Percentiles rank a stretch among this genome's conserved stretches.
Conservation (phyloP, 1,284 basidiomycete species). For the Trametes hirsuta region DNA sequence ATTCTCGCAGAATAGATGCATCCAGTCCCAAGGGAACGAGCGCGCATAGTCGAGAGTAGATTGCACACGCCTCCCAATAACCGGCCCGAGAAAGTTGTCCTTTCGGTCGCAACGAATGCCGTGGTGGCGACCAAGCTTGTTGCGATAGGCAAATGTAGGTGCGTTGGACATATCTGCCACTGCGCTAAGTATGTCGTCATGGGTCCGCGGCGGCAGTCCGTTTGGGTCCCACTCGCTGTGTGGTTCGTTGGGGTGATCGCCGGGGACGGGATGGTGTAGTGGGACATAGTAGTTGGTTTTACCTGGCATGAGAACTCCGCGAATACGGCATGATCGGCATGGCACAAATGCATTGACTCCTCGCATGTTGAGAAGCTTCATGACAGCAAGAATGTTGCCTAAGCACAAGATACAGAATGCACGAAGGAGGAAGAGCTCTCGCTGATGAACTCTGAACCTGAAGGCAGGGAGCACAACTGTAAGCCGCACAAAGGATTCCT, state of each 20-base stretch:
- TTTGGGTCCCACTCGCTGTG: conserved; percentile 34
- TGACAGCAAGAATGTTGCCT: conserved; percentile 43
- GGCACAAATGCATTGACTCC: conserved; percentile 47
- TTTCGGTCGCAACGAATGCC: conserved; percentile 42
- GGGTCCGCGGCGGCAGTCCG: conserved; percentile 42
- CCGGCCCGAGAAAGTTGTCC: conserved; percentile 35
- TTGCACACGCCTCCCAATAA: conserved; percentile 19
- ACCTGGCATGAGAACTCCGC: conserved; percentile 35
- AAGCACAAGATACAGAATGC: conserved; percentile 43
- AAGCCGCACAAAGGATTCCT: too few species aligned
- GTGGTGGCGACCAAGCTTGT: conserved; percentile 35
- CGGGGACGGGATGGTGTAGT: conserved; percentile 19
- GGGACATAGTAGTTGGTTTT: conserved; percentile 39
- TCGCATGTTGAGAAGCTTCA: conserved; percentile 38
- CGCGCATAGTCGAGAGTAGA: conserved; percentile 40
- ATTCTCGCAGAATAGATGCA: conserved; percentile 51
- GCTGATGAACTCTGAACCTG: too few species aligned
- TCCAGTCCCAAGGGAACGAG: conserved; percentile 50
- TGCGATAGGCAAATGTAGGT: conserved; percentile 20
- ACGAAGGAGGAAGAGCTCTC: conserved; percentile 35
- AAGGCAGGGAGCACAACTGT: too few species aligned
- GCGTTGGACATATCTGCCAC: conserved; percentile 36
- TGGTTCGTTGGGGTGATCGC: not conserved
- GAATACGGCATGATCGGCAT: conserved; percentile 47
- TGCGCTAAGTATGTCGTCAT: conserved; percentile 37